Evolutionary conservation across 768 basidiomycete species (phyloP), one percentile per base, ranked within the genome.

Genomic region (Mycena rebaudengoi): DNA sequence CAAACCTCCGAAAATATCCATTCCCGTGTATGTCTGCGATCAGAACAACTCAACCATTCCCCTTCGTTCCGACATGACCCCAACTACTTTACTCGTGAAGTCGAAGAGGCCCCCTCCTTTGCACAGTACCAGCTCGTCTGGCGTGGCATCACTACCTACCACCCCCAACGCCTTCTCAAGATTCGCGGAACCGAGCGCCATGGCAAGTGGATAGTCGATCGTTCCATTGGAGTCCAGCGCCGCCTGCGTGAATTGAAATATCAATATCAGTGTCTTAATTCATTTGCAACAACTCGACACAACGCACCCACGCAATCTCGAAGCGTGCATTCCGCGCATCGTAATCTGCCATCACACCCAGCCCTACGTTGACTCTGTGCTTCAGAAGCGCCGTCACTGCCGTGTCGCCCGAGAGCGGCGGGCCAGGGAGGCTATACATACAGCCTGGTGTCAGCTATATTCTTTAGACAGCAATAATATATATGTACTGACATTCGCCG

Each of bases 251-350:
- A 25, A 40, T 21, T 23, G 23, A 11, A 21, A n/a, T 20, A 29
- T 30, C n/a, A 50, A 16, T 26, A 7, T 35, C 3, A 43, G 20
- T 7, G 39, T 13, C 11, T 16, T 14, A 13, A 10, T 30, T 26
- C 16, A 25, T 20, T n/a, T 5, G 35, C 23, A 40, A 44, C 21
- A 6, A 51, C 7, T 46, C 18, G 8, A 40, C 14, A 33, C 55
- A 43, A 74, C 75, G 39, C 66, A 85, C 86, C 86, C 86, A 85
- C 33, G 79, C 85, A 4, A 83, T 62, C 20, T 95, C 92, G 61
- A 93, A 90, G 7, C 91, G 82, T 2, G 87, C 84, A 64, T 91
- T 91, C 28, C 88, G 84, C 4, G 89, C 89, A 44, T 82, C 79
- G 82, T 85, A 90, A 32, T 85, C 85, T 62, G 89, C 85, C 6